These are phyloP conservation scores for Inonotus obliquus DNA, from an alignment of 1,284 basidiomycete species.

Conservation along the genomic window DNA sequence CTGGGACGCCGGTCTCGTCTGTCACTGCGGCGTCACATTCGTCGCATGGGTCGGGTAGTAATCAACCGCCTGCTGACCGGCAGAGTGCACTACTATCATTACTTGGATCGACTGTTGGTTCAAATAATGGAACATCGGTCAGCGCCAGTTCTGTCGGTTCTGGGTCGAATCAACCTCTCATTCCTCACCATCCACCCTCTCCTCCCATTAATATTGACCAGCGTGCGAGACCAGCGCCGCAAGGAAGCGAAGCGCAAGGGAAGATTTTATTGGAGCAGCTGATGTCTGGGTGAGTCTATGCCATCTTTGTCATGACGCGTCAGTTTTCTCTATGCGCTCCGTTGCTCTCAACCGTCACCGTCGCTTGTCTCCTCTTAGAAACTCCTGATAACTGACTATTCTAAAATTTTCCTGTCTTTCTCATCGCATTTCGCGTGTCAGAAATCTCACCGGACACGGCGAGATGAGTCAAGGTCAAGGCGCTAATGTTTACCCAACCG, in stretches of 20 bases:
- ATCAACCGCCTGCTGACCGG: constrained; percentile 49
- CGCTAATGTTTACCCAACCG: constrained; percentile 11
- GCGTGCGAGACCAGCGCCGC: constrained; percentile 43
- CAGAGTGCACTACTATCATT: constrained; percentile 71
- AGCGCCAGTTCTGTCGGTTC: constrained; percentile 30
- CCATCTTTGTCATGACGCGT: constrained; percentile 13
- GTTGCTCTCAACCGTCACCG: neutral
- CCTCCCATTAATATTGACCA: constrained; percentile 64
- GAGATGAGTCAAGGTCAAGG: constrained; percentile 17
- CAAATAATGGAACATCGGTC: constrained; percentile 32
- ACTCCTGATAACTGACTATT: neutral
- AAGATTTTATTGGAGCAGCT: constrained; percentile 73
- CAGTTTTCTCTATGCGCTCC: neutral
- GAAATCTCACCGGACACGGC: constrained; percentile 15
- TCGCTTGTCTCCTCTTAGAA: neutral
- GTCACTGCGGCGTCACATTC: constrained; percentile 45
- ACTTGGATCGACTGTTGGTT: constrained; percentile 39
- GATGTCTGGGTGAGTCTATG: constrained; percentile 63
- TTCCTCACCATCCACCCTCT: constrained; percentile 29
- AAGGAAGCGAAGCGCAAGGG: constrained; percentile 57
- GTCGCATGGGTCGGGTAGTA: constrained; percentile 37
- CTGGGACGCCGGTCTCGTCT: constrained; percentile 48
- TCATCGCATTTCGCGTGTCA: neutral
- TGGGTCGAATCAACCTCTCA: constrained; percentile 46
- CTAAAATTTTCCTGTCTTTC: neutral